phyloP scores from a whole-genome alignment of 2,329 filamentous ascomycete species.

The Neocatenulostroma microsporum region DNA sequence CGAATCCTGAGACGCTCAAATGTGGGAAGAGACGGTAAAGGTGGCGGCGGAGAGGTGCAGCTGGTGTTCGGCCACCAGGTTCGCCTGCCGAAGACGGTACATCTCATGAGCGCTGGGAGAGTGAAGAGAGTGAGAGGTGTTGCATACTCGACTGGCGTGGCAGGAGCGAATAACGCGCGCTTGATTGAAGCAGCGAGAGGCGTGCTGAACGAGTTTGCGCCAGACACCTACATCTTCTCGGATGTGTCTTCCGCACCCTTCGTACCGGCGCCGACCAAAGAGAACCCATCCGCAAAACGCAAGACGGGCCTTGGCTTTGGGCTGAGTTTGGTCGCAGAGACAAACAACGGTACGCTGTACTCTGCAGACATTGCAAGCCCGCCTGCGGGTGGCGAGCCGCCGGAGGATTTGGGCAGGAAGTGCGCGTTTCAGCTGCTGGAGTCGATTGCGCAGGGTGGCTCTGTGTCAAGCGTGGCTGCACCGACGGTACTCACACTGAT shows the following conservation, averaged over 20 bases:
- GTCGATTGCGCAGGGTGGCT: constrained; percentile 72
- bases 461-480: constrained; percentile 63
- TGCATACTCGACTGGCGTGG: constrained; percentile 86
- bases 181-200: constrained; percentile 90
- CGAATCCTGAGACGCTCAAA: constrained; percentile 74
- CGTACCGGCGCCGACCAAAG: constrained; percentile 63
- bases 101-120: constrained; percentile 72
- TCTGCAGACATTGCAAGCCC: constrained; percentile 74
- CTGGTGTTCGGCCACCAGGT: constrained; percentile 90
- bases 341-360: constrained; percentile 77
- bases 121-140: constrained; percentile 88
- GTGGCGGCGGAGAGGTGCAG: constrained; percentile 88
- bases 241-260: constrained; percentile 55
- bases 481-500: constrained; percentile 76
- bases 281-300: constrained; percentile 43
- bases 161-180: constrained; percentile 83
- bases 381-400: constrained; percentile 69
- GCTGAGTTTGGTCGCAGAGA: constrained; percentile 82
- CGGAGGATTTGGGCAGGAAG: constrained; percentile 81
- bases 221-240: constrained; percentile 83
- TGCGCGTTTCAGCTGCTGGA: constrained; percentile 88
- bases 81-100: constrained; percentile 84
- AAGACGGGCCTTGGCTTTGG: constrained; percentile 84
- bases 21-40: constrained; percentile 62
- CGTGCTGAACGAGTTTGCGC: constrained; percentile 74